Base-by-base conservation (phyloP, 1,139 yeast genomes). In the Hansenula sp. region DNA sequence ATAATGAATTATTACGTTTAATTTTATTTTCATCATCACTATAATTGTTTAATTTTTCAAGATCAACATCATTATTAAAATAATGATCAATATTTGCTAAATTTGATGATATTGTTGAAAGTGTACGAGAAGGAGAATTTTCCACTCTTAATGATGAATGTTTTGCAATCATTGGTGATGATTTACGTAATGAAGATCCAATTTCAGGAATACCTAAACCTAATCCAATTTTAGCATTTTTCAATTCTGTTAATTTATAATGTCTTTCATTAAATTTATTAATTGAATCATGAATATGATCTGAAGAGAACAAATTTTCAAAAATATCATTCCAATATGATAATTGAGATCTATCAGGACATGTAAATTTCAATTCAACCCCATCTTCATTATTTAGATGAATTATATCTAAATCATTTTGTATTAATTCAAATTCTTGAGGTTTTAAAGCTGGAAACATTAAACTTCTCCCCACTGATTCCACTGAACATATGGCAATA, bases 401-500 rank as follows among this genome's bases (percentile, higher is more conserved):
- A 34, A 45, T 44, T 18, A 32, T 37, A n/a, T 41, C 36, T 3
- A 38, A 14, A 36, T 52, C 52, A 27, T 55, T 50, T 21, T 47
- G 41, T 13, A 32, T 28, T 2, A 58, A 25, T 1, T 25, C 22
- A 18, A 52, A 46, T 33, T 64, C 69, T 9, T 51, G 43, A 7
- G 45, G 38, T 30, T 55, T 55, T 22, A 69, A 43, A 13, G 64
- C 62, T 18, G 71, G 67, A 41, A 66, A 66, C 41, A 67, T 34
- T 32, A 68, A 42, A 10, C 60, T 50, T 38, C 65, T 56, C 3
- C 64, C 65, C 21, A 52, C 43, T 2, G 43, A 25, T 26, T 54
- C 53, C 13, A 60, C 50, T 2, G 52, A 47, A 35, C 64, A 60
- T 14, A 61, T 39, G 1, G 63, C 65, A 6, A 61, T 17, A 8